Evolutionary conservation across 2,329 filamentous ascomycete species (phyloP).

Genomic region (Magnaporthales sp.): DNA sequence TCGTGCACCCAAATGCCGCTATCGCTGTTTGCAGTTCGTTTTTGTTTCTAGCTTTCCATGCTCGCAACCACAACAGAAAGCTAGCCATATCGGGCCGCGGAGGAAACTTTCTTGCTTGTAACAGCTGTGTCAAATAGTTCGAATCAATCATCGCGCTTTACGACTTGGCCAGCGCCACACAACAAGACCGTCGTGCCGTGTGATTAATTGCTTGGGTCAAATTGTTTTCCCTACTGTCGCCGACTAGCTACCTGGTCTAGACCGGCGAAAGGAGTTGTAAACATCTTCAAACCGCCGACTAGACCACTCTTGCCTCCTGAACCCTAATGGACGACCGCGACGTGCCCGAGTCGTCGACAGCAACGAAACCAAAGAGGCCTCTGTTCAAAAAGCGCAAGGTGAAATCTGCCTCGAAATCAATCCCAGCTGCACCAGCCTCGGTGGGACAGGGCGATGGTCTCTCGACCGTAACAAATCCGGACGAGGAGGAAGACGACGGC

Average conservation of each 20-base stretch:
- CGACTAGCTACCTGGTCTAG: neutral
- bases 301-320: neutral
- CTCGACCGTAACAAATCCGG: slow-evolving; percentile 6
- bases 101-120: neutral
- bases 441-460: neutral
- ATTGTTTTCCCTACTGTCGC: neutral
- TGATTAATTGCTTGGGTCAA: neutral
- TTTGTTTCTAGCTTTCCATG: neutral
- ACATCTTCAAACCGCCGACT: neutral
- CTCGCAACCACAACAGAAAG: neutral
- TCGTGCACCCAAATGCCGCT: neutral
- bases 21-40: neutral
- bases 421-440: neutral
- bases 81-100: neutral
- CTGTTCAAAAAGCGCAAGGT: slow-evolving; percentile 11
- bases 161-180: neutral
- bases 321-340: neutral
- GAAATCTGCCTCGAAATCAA: slow-evolving; percentile 1
- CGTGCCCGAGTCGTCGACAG: neutral
- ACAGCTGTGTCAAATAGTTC: neutral
- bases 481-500: slow-evolving; percentile 21
- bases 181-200: neutral
- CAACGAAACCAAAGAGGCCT: slow-evolving; percentile 9
- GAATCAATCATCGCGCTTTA: neutral
- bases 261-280: neutral